Conservation (phyloP, 208 protist genomes). For the Crithidia bombi region DNA sequence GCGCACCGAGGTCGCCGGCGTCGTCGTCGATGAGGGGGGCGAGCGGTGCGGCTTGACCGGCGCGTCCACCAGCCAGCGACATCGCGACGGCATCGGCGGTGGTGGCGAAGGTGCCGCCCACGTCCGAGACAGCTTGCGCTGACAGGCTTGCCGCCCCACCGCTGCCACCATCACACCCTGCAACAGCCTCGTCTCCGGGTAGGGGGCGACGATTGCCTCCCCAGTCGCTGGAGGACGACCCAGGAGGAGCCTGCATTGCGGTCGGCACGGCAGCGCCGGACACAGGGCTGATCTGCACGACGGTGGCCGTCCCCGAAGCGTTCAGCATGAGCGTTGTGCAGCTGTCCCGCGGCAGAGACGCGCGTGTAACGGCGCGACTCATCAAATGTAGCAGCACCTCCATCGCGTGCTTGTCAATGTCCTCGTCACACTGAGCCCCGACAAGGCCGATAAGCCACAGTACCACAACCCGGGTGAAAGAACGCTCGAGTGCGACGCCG, state of each 20-base stretch:
- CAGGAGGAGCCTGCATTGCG: not conserved
- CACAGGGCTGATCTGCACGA: conserved; percentile 24
- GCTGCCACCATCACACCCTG: not conserved
- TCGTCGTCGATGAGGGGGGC: conserved; percentile 6
- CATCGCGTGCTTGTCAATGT: conserved; percentile 64
- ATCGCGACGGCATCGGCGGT: not conserved
- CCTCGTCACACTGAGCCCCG: conserved; percentile 62
- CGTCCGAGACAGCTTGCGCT: not conserved
- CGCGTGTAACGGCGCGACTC: conserved; percentile 34
- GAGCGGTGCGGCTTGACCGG: not conserved
- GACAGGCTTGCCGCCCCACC: not conserved
- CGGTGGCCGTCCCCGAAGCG: conserved; percentile 15
- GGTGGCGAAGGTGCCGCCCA: not conserved
- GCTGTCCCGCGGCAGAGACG: conserved; percentile 45
- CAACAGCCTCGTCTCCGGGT: not conserved
- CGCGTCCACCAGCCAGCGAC: not conserved
- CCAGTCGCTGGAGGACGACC: conserved; percentile 11
- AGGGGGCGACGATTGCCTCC: conserved; percentile 3
- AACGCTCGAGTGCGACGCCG: conserved; percentile 31
- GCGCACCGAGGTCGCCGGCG: conserved; percentile 7
- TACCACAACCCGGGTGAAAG: conserved; percentile 55
- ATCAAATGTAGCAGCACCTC: conserved; percentile 66
- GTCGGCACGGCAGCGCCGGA: conserved; percentile 16
- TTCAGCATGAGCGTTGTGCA: conserved; percentile 26
- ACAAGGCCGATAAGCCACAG: conserved; percentile 63